Conservation (phyloP, 352 stramenopile genomes). For the Aphanomyces euteiches region DNA sequence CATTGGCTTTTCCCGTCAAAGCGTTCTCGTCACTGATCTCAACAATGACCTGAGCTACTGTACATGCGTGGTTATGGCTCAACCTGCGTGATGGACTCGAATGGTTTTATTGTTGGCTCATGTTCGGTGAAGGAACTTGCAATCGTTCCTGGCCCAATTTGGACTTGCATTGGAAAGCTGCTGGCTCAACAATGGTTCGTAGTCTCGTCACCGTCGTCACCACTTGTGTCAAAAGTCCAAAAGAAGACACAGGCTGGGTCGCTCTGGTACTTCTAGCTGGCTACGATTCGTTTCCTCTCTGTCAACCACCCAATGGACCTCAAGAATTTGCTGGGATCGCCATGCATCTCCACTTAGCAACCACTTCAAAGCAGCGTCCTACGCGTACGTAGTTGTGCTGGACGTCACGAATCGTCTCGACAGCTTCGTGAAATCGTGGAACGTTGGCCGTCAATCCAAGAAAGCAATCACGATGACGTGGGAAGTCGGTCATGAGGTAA, state of each 20-base stretch:
- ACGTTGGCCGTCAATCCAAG: not conserved
- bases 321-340: conserved; percentile 10
- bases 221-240: not conserved
- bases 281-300: conserved; percentile 3
- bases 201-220: not conserved
- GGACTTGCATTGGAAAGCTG: not conserved
- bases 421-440: not conserved
- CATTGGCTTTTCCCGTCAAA: too few relatives aligned
- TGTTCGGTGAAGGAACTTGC: conserved; percentile 12
- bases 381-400: too few relatives aligned
- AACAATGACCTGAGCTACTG: not conserved
- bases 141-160: not conserved
- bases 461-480: not conserved
- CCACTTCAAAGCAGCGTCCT: not conserved
- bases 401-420: not conserved
- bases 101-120: not conserved
- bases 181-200: not conserved
- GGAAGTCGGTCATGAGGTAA: conserved; percentile 13
- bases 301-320: not conserved
- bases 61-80: not conserved
- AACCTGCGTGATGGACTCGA: not conserved
- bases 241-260: conserved; percentile 6
- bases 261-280: conserved; percentile 3
- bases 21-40: too few relatives aligned
- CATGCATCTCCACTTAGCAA: not conserved